Conservation (phyloP, 768 basidiomycete species). For the Kwoniella pini region DNA sequence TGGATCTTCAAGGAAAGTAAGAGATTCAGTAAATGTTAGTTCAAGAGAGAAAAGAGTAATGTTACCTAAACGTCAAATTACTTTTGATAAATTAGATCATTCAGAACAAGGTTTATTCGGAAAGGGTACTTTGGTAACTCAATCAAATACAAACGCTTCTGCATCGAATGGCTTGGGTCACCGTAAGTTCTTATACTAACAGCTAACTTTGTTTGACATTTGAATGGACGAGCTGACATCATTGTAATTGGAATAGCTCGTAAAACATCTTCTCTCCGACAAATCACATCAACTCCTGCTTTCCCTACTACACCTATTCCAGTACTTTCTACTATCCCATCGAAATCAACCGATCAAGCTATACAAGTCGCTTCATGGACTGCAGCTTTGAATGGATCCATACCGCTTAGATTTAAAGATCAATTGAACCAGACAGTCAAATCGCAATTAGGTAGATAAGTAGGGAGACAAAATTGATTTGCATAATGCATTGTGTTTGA, state of each 20-base stretch:
- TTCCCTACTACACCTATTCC: slow-evolving; percentile 15
- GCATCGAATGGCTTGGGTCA: slow-evolving; percentile 2
- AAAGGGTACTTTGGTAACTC: slow-evolving; percentile 2
- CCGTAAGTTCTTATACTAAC: slow-evolving; percentile 5
- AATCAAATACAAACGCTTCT: background rate
- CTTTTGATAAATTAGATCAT: slow-evolving; percentile 17
- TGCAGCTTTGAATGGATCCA: slow-evolving; percentile 15
- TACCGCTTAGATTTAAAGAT: background rate
- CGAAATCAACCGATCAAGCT: slow-evolving; percentile 18
- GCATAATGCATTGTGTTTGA: too few relatives aligned
- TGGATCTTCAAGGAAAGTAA: background rate
- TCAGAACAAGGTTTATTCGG: slow-evolving; percentile 17
- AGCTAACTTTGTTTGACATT: background rate
- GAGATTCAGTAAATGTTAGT: background rate
- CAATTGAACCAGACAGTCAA: slow-evolving; percentile 4
- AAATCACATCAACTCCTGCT: background rate
- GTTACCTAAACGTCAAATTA: slow-evolving; percentile 19
- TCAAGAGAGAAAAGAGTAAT: slow-evolving; percentile 18
- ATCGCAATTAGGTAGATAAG: slow-evolving; percentile 12
- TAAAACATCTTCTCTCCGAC: slow-evolving; percentile 3
- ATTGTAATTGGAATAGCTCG: slow-evolving; percentile 8
- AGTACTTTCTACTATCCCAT: slow-evolving; percentile 8
- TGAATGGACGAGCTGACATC: background rate
- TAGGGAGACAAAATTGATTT: too few relatives aligned
- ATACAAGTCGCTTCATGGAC: slow-evolving; percentile 14